Conservation (phyloP, 305 asterid genomes). For the Andrographis paniculata region DNA sequence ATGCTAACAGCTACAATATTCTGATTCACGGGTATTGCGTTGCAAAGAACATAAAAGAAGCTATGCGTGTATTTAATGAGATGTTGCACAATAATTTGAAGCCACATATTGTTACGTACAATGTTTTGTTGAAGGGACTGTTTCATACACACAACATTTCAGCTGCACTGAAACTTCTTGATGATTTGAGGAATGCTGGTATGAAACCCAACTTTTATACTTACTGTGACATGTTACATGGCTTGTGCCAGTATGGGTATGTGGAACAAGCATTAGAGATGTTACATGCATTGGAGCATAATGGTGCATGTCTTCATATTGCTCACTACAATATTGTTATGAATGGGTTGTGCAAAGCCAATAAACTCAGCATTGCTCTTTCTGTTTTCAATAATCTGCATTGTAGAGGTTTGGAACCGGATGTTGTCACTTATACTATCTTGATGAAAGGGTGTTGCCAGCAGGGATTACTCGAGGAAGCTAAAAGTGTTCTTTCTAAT, state of each 20-base stretch:
- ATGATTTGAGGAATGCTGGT: background rate
- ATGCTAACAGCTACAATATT: background rate
- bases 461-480: background rate
- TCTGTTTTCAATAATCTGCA: too few species aligned
- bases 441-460: background rate
- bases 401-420: too few species aligned
- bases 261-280: background rate
- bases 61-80: background rate
- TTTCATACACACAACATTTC: background rate
- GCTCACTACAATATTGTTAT: background rate
- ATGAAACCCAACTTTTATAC: background rate
- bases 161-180: background rate
- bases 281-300: background rate
- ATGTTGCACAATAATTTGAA: background rate
- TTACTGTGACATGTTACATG: background rate
- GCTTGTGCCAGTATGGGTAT: background rate
- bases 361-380: too few species aligned
- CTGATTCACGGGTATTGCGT: background rate
- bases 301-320: background rate
- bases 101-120: background rate
- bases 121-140: background rate
- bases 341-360: too few species aligned
- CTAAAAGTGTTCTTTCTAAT: background rate
- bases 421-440: background rate
- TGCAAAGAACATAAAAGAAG: background rate